Evolutionary conservation across 2,329 filamentous ascomycete genomes (phyloP), one percentile per base, ranked within the genome.

Genomic region (Biscogniauxia sp.): DNA sequence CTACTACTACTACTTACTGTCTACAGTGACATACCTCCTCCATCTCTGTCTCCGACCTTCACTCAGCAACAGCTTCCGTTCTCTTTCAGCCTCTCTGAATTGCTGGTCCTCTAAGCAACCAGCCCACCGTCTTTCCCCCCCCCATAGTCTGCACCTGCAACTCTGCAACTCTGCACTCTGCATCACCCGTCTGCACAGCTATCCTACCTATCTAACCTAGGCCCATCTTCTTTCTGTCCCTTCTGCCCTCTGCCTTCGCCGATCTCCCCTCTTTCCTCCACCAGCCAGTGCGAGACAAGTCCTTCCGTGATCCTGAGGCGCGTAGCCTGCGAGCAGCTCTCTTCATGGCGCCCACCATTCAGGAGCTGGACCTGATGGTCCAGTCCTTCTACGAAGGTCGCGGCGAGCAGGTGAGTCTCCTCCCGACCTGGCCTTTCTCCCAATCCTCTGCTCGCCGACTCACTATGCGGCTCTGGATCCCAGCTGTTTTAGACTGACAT

Each of bases 361-460:
- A 90, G 78, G 95, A 99, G 87, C 88, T 99, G 82, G 95, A 99
- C 86, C 89, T 84, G 78, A 95, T 93, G 69, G 94, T 98, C 84
- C 93, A 91, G 77, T 88, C 92, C 82, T 98, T 99, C 80, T 99
- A 97, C 75, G 94, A 98, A 81, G 93, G 93, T 76, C 91, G 94
- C 78, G 95, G 95, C 72, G 92, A 97, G 64, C 86, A 93, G 83
- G 93, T 96, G 83, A 72, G 88, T 80, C 64, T 58, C 68, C 25
- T 23, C 61, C 32, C 54, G 54, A 7, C 52, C 20, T 28, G 9
- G 28, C 6, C 23, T 49, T 20, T 57, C 53, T 60, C 53, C 51
- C 41, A 51, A 56, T 62, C 37, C 2, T n/a, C 37, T n/a, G 17
- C 13, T 45, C 17, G 37, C 37, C 17, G 37, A 52, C 20, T 5